phyloP scores from a whole-genome alignment of 2,329 filamentous ascomycete genomes.

The Neonectria ditissima region DNA sequence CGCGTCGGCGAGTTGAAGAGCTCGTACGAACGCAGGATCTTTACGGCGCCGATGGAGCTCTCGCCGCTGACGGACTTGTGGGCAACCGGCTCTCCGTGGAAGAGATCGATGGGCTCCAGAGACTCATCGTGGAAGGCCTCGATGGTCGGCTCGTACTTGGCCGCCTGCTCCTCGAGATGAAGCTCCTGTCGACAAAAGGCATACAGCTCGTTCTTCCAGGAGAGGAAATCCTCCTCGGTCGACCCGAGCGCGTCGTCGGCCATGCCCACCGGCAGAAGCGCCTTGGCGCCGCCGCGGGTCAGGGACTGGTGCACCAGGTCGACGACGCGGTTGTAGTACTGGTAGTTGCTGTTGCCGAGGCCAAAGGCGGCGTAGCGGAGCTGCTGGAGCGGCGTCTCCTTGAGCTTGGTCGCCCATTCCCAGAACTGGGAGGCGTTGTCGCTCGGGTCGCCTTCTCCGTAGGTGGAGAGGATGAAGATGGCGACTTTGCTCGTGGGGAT shows the following conservation, averaged over 20 bases:
- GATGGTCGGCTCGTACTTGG: slow-evolving; percentile 36
- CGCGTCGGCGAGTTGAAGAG: slow-evolving; percentile 39
- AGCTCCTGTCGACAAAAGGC: slow-evolving; percentile 32
- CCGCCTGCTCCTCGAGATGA: slow-evolving; percentile 39
- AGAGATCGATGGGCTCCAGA: slow-evolving; percentile 32
- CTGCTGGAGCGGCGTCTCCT: slow-evolving; percentile 13
- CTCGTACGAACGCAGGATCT: slow-evolving; percentile 27
- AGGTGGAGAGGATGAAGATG: slow-evolving; percentile 51
- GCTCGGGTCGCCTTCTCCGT: slow-evolving; percentile 52
- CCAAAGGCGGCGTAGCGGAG: slow-evolving; percentile 49
- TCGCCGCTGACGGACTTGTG: slow-evolving; percentile 35
- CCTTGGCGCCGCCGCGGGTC: slow-evolving; percentile 38
- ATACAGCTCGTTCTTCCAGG: slow-evolving; percentile 47
- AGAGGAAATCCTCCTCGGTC: slow-evolving; percentile 49
- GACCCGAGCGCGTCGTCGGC: slow-evolving; percentile 46
- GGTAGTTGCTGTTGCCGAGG: slow-evolving; percentile 51
- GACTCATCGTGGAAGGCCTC: slow-evolving; percentile 26
- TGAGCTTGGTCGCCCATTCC: slow-evolving; percentile 36
- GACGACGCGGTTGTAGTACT: slow-evolving; percentile 50
- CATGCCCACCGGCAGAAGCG: slow-evolving; percentile 38
- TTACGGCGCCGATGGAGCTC: slow-evolving; percentile 23
- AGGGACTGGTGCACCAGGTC: slow-evolving; percentile 39
- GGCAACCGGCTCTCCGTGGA: slow-evolving; percentile 29
- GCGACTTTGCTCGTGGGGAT: slow-evolving; percentile 41
- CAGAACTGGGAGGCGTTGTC: slow-evolving; percentile 48